Conservation (phyloP, 495 filamentous ascomycete species). For the Amphirosellinia nigrospora region DNA sequence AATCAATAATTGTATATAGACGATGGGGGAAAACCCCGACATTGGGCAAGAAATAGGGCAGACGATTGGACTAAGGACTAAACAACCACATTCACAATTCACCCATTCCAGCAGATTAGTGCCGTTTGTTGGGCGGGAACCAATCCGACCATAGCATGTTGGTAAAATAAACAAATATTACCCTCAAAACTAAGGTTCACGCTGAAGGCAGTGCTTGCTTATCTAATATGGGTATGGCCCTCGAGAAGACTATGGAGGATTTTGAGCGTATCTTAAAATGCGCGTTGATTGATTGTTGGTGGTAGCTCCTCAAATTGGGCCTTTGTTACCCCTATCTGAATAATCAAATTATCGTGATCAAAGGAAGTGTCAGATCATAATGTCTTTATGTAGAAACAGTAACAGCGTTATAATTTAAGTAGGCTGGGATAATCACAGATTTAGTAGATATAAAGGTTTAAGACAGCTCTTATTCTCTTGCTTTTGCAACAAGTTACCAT, state of each 20-base stretch:
- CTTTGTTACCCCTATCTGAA: not conserved
- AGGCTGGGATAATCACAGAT: not conserved
- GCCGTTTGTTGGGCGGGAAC: not conserved
- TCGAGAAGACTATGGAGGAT: too few species aligned
- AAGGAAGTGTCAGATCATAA: not conserved
- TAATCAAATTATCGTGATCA: not conserved
- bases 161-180: too few species aligned
- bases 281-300: too few species aligned
- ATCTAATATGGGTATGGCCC: too few species aligned
- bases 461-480: not conserved
- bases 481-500: too few species aligned
- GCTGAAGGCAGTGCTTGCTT: too few species aligned
- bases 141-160: not conserved
- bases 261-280: too few species aligned
- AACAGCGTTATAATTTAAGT: not conserved
- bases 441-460: not conserved
- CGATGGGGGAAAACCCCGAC: not conserved
- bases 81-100: not conserved
- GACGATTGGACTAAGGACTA: not conserved
- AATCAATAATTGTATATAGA: conserved; percentile 9
- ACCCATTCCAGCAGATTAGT: not conserved
- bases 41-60: not conserved
- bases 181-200: too few species aligned
- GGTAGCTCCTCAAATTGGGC: not conserved
- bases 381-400: not conserved